A percentile compares a stretch with the other conserved stretches of the same genome.
Evolutionary conservation across 2,329 filamentous ascomycete genomes (phyloP).

Genomic region (Talaromyces sp.): DNA sequence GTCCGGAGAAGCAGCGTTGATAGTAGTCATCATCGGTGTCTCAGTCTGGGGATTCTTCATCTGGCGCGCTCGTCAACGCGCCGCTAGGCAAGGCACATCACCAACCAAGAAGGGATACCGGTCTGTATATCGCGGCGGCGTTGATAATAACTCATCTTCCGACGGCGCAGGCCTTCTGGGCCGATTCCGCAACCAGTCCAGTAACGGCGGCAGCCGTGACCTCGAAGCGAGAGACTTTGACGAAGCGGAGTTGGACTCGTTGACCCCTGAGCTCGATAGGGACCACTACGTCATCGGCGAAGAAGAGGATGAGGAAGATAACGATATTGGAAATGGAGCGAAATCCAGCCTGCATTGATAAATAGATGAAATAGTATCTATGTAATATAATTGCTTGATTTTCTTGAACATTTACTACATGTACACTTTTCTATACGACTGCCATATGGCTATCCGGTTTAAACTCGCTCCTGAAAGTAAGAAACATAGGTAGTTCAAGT

Average conservation of each 20-base stretch:
- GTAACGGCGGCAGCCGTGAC: conserved; percentile 39
- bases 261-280: conserved; percentile 21
- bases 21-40: conserved; percentile 73
- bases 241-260: conserved; percentile 55
- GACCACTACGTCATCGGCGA: conserved; percentile 50
- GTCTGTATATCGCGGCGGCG: conserved; percentile 42
- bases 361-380: not conserved
- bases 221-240: conserved; percentile 62
- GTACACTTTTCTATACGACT: no score
- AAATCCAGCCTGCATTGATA: not conserved
- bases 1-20: conserved; percentile 79
- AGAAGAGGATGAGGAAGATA: conserved; percentile 36
- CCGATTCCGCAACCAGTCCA: conserved; percentile 47
- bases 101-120: conserved; percentile 29
- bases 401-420: not conserved
- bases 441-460: not conserved
- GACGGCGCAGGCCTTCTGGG: conserved; percentile 41
- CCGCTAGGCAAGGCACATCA: conserved; percentile 34
- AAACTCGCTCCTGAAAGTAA: no score
- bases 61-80: conserved; percentile 54
- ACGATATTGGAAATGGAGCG: conserved; percentile 3
- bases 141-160: conserved; percentile 19
- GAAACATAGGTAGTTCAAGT: no score
- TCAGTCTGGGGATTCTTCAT: conserved; percentile 70
- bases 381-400: not conserved